Evolutionary conservation across 2,329 filamentous ascomycete genomes (phyloP), one percentile per base, ranked within the genome.

Genomic region (Chaetomium strumarium): DNA sequence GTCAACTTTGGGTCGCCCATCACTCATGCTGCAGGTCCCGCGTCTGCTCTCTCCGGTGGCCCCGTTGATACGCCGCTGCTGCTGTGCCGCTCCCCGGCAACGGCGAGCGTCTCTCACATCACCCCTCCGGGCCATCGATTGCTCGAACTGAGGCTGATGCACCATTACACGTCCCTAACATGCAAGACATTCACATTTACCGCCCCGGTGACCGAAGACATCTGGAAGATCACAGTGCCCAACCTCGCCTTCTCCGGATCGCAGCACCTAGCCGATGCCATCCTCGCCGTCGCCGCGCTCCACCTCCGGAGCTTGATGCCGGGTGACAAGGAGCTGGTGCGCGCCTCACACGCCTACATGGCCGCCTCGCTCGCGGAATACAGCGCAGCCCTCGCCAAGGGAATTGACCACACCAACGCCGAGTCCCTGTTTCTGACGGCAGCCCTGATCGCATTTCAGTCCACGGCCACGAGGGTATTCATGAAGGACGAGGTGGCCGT

Each of bases 401-500:
- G 82, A 24, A 80, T 84, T 52, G 78, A 75, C 30, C 72, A 77
- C 31, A 67, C 71, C 31, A 85, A 85, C 52, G 81, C 82, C 9
- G 81, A 84, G 63, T 74, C 80, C 0, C 70, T 85, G 1, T 85
- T 85, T 59, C 68, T 84, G 19, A 85, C 81, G 0, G 74, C 81
- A 1, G 74, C 81, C 2, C 70, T 86, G 60, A 81, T 90, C 64
- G 72, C 86, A 62, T 82, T 89, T 66, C 75, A 90, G 65, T 73
- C 86, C 59, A 77, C 81, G 29, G 74, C 87, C 38, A 75, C 81
- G 45, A 71, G 85, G 60, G 75, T 83, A 53, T 84, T 84, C 56
- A 75, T 75, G 53, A 78, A 81, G 46, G 79, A 82, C 51, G 79
- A 83, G 49, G 55, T 47, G 38, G 62, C 46, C 48, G 42, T 59